Base-by-base conservation (phyloP, 78 protist genomes). In the Tieghemostelium lacteum region DNA sequence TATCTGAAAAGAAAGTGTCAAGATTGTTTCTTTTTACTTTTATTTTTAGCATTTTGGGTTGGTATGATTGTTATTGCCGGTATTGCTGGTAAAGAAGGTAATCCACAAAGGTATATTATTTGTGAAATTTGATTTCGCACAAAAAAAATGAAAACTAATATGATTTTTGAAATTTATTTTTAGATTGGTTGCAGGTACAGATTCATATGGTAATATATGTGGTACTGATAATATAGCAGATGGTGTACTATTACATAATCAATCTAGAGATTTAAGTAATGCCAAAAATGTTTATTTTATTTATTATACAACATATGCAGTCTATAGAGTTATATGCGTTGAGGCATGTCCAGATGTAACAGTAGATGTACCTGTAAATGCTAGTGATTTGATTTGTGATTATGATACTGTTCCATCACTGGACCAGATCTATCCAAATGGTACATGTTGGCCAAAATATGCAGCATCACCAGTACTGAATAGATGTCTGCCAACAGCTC, bases 11-110 rank as follows among this genome's bases (percentile, higher is more conserved):
- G 93, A 71, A 58, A 64, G 28, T 92, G 95, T 65, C 86, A 64
- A 37, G 96, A 94, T 55, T 37, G 85, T 72, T 76, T 92, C 37
- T 94, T 88, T 80, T 58, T 94, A n/a, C 19, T 91, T n/a, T 39
- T 95, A 52, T 96, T 96, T 63, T 19, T 94, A 12, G 87, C 70
- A 22, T 96, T 95, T 88, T 94, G 96, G 97, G 80, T 37, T 24
- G 98, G 97, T 49, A 88, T 96, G 94, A 16, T 62, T 34, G 75
- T 37, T 12, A 40, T 96, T 31, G 95, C 95, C 22, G 61, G 0
- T 4, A 10, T 34, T 71, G 89, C 78, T 45, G 31, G 87, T 50
- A 74, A 69, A 57, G 62, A 54, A 39, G 98, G 98, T 65, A 78
- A 93, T 85, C 94, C 92, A n/a, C 28, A 66, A 24, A 73, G 78